phyloP scores from a whole-genome alignment of 257 asterid species.

The Pogostemon cablin region DNA sequence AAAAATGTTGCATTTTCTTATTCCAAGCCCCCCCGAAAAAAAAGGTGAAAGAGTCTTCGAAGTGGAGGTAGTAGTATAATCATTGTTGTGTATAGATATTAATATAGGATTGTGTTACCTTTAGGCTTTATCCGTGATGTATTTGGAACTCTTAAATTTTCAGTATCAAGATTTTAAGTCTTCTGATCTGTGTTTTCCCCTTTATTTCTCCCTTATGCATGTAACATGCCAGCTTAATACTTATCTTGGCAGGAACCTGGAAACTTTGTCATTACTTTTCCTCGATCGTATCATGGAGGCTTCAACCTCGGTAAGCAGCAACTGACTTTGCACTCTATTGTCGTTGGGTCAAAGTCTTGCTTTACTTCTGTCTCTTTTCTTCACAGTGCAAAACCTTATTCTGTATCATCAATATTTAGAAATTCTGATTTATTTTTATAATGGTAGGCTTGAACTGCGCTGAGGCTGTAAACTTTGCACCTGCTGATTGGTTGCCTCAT shows the following conservation, averaged over 20 bases:
- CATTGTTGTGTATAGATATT: not conserved
- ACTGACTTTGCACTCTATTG: constrained; percentile 4
- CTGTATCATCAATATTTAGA: constrained; percentile 23
- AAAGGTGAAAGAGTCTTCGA: no score
- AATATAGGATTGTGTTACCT: not conserved
- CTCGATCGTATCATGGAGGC: constrained; percentile 97
- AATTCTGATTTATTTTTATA: constrained; percentile 36
- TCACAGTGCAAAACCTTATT: constrained; percentile 7
- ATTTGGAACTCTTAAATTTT: constrained; percentile 4
- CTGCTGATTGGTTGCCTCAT: constrained; percentile 99
- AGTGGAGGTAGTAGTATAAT: not conserved
- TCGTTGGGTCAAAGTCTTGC: constrained; percentile 16
- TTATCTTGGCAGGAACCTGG: constrained; percentile 87
- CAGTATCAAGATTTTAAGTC: constrained; percentile 9
- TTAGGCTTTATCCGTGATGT: not conserved
- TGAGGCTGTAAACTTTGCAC: constrained; percentile 98
- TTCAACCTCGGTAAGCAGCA: constrained; percentile 84
- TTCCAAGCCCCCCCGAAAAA: no score
- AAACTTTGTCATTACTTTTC: constrained; percentile 90
- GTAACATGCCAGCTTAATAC: constrained; percentile 20
- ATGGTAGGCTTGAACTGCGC: constrained; percentile 91
- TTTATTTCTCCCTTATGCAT: constrained; percentile 14
- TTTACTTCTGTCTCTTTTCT: constrained; percentile 15
- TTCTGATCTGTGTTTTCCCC: not conserved
- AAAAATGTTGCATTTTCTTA: no score